phyloP scores from a whole-genome alignment of 78 protist species.

The Speleostelium caveatum region DNA sequence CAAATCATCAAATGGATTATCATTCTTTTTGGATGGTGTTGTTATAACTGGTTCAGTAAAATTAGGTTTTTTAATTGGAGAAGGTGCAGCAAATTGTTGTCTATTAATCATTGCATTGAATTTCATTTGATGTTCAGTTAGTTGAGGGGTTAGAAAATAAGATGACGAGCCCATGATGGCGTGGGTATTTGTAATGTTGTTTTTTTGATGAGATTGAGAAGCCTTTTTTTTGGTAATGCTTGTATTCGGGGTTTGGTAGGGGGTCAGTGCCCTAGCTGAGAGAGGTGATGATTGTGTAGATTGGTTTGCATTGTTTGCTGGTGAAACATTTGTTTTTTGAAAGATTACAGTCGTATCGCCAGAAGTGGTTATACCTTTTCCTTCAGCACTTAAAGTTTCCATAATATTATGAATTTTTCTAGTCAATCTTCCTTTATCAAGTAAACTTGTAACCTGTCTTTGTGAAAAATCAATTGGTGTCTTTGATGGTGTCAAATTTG shows the following conservation, averaged over 20 bases:
- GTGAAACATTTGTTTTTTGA: slow-evolving; percentile 24
- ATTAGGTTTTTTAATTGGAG: background rate
- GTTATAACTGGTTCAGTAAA: background rate
- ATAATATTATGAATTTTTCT: slow-evolving; percentile 32
- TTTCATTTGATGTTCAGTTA: slow-evolving; percentile 3
- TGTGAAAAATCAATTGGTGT: slow-evolving; percentile 53
- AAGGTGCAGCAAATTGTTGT: background rate
- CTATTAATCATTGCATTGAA: slow-evolving; percentile 35
- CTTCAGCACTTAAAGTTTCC: background rate
- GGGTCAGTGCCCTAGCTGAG: background rate
- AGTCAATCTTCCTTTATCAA: slow-evolving; percentile 34
- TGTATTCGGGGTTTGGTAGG: background rate
- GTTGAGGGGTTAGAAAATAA: background rate
- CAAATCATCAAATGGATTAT: background rate
- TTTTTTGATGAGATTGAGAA: background rate
- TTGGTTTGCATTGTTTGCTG: background rate
- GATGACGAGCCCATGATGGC: background rate
- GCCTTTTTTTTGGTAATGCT: background rate
- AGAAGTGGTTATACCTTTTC: background rate
- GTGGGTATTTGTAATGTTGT: background rate
- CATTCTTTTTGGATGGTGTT: background rate
- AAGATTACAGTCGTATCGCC: slow-evolving; percentile 25
- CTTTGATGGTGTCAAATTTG: background rate
- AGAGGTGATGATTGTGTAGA: background rate
- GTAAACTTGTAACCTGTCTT: slow-evolving; percentile 29